Evolutionary conservation across 1,284 basidiomycete species (phyloP), one percentile per base, ranked within the genome.

Genomic region (Leccinum pachyderme): DNA sequence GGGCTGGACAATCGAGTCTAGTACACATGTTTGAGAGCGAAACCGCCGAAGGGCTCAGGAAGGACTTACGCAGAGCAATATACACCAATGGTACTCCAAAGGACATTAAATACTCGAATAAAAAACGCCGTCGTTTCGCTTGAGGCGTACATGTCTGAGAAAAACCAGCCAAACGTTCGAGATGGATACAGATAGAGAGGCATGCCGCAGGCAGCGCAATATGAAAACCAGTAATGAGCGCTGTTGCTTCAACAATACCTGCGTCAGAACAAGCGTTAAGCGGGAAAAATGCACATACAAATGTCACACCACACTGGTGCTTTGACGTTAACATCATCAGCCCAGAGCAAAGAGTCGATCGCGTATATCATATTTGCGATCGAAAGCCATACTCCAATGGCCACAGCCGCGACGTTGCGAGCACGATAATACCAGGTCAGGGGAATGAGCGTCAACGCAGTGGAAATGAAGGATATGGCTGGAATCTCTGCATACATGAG

Each of bases 1-100:
- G 56, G 83, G 81, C 68, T 91, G 89, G 15, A 82, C 81, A 54
- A 84, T 69, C 39, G 81, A 64, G 63, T 89, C 87, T 89, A 56
- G 49, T 18, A 39, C 27, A 15, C 2, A 49, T 11, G 15, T n/a
- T 48, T 53, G 43, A 55, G n/a, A 9, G 39, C 22, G 47, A 2
- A 4, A 6, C 6, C 11, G 29, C 46, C 12, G 28, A 46, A 18
- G 27, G 29, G 18, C 7, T 13, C 13, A 27, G 24, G 47, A 39
- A 3, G 29, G 46, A 78, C 84, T 59, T 64, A 88, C 87, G 85
- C 32, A 86, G 64, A 24, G 72, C 69, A 76, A 83, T 82, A 62
- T 82, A 82, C 31, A 83, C 32, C 41, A 82, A 47, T 22, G 87
- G 85, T 27, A 83, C 51, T 3, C 77, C 68, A 63, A 84, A 73